Base-by-base conservation (phyloP, 192 early-diverging fungal species). In the Piromyces finnis region DNA sequence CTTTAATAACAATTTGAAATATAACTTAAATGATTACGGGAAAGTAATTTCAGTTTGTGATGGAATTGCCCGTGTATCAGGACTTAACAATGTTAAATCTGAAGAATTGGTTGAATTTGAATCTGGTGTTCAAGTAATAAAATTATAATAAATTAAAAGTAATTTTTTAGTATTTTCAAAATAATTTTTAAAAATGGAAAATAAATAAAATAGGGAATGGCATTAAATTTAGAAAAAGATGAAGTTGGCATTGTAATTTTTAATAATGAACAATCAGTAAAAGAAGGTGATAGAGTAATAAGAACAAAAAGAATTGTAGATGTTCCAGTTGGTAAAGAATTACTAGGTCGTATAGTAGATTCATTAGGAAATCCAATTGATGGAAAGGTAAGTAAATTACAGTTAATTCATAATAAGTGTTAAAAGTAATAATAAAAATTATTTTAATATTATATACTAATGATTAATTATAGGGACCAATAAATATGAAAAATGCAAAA, bases 101-200 rank as follows among this genome's bases (percentile, higher is more conserved):
- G 97, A 99, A 88, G 97, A 99, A 91, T 97, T 99, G 96, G 97
- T 99, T 87, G 98, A 99, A 85, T 99, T 99, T 92, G 97, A 96
- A 84, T 96, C 95, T 87, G 98, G 98, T 86, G 87, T 99, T 81
- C 94, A 95, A 94, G 95, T 93, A 89, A 78, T 85, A n/a, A n/a
- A n/a, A n/a, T n/a, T n/a, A n/a, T n/a, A n/a, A n/a, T n/a, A n/a
- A n/a, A n/a, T n/a, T n/a, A n/a, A n/a, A n/a, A n/a, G n/a, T n/a
- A n/a, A n/a, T n/a, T n/a, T n/a, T n/a, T n/a, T n/a, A n/a, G n/a
- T n/a, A n/a, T n/a, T n/a, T n/a, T n/a, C n/a, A n/a, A n/a, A n/a
- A n/a, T n/a, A n/a, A n/a, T n/a, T n/a, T n/a, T n/a, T n/a, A n/a
- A n/a, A n/a, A n/a, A n/a, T n/a, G n/a, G n/a, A n/a, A n/a, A n/a